Conservation (phyloP, 495 filamentous ascomycete genomes). For the Aspergillus homomorphus region DNA sequence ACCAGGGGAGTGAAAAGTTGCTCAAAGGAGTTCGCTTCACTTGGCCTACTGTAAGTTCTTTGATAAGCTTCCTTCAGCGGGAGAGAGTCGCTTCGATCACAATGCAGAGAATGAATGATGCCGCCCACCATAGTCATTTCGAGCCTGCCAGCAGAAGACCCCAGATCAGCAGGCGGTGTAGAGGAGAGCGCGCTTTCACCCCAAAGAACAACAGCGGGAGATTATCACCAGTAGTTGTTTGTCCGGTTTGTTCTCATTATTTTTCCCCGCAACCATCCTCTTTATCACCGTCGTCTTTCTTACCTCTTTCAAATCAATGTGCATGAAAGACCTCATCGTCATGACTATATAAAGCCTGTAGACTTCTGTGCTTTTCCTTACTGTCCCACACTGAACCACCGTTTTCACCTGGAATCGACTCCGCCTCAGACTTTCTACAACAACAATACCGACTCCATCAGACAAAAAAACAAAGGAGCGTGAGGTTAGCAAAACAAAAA, state of each 20-base stretch:
- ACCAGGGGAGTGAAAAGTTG: too few relatives aligned
- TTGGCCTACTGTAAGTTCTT: too few relatives aligned
- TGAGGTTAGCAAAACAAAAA: neutral
- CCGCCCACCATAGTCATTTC: too few relatives aligned
- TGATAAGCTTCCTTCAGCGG: too few relatives aligned
- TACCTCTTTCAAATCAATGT: neutral
- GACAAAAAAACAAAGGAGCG: too few relatives aligned
- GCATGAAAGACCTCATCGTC: neutral
- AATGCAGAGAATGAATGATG: too few relatives aligned
- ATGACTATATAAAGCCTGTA: neutral
- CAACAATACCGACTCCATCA: neutral
- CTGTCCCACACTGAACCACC: neutral
- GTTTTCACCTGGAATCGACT: neutral
- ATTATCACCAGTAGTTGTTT: neutral
- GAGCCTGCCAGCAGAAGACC: too few relatives aligned
- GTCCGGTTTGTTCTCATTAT: conserved; percentile 4
- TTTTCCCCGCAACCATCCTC: neutral
- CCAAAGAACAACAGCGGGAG: neutral
- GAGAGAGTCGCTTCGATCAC: too few relatives aligned
- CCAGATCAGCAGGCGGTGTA: neutral
- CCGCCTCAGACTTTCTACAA: neutral
- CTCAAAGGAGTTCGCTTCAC: too few relatives aligned
- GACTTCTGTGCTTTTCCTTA: neutral
- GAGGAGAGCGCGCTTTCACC: neutral
- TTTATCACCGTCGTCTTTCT: neutral